Evolutionary conservation across 345 rosid species (phyloP).

Genomic region (Dipteronia dyeriana): DNA sequence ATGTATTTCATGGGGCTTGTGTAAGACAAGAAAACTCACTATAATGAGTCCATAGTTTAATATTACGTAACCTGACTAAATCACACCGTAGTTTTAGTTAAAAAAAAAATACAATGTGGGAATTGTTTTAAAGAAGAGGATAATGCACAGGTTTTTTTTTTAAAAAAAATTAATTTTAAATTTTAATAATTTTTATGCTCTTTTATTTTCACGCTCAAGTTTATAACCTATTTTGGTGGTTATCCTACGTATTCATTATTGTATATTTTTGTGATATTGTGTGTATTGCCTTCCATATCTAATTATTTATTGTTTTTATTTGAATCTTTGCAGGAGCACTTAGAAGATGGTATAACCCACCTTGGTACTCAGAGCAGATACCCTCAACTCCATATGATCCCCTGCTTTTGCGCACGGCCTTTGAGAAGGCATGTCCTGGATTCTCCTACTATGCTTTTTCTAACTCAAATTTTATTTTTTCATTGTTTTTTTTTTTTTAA

Average conservation of each 20-base stretch:
- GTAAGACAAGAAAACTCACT: neutral
- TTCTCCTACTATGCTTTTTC: conserved; percentile 13
- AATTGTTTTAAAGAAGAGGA: neutral
- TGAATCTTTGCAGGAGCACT: conserved; percentile 52
- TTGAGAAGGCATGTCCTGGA: conserved; percentile 60
- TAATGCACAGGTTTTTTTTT: neutral
- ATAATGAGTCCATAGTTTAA: neutral
- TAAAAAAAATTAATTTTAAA: neutral
- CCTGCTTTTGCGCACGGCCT: conserved; percentile 46
- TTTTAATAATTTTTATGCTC: neutral
- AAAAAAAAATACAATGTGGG: neutral
- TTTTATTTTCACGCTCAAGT: neutral
- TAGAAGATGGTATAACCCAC: conserved; percentile 82
- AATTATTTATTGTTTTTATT: conserved; percentile 5
- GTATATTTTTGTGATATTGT: conserved; percentile 17
- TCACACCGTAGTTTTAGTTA: neutral
- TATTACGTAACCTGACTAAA: neutral
- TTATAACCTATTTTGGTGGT: neutral
- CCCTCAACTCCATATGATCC: conserved; percentile 76
- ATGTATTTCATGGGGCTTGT: neutral
- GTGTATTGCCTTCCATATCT: neutral
- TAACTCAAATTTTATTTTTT: neutral
- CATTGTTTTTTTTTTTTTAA: neutral
- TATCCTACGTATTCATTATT: neutral
- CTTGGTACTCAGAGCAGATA: conserved; percentile 65